Base-by-base conservation (phyloP, 306 rosid genomes). In the Hylodesmum podocarpum region DNA sequence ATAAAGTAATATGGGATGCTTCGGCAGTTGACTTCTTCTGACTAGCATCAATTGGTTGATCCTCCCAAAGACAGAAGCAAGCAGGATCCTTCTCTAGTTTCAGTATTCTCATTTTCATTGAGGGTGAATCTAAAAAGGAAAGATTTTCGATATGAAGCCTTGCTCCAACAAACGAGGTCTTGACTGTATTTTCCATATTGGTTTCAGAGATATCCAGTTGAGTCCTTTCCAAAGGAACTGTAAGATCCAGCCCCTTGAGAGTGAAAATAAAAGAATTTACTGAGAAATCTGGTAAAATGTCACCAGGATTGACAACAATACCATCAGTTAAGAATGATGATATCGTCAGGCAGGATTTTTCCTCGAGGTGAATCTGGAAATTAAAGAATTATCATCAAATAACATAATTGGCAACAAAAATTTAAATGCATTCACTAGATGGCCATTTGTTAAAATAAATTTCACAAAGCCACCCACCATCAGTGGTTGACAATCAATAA, bases 1-100 rank as follows among this genome's bases (percentile, higher is more conserved):
- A 92, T 82, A 95, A 80, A 72, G 90, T 86, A 76, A 95, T 55
- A 51, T 86, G 81, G 55, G 91, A 88, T 63, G 89, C 93, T 77
- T 86, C 69, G 18, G 88, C 51, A 86, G 90, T 77, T 95, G 96
- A 92, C 87, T 95, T 95, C 84, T 87, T 95, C 77, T 84, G 91
- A 82, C 98, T 87, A 63, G 98, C 96, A 90, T 95, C 98, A 79
- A 92, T 39, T 7, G 96, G 96, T 78, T 92, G 97, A 82, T 36
- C 96, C 80, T 88, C 90, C 98, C 98, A 95, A 39, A 95, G 93
- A 84, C 87, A 82, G 84, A 95, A 95, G 86, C 98, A 95, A 85
- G 97, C 92, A 80, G 98, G 97, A 88, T 95, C 98, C 70, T 89
- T 90, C 78, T 90, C 96, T 77, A 94, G 85, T 73, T 87, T 87